Base-by-base conservation (phyloP, 768 basidiomycete species). In the Dacryopinax primogenitus region DNA sequence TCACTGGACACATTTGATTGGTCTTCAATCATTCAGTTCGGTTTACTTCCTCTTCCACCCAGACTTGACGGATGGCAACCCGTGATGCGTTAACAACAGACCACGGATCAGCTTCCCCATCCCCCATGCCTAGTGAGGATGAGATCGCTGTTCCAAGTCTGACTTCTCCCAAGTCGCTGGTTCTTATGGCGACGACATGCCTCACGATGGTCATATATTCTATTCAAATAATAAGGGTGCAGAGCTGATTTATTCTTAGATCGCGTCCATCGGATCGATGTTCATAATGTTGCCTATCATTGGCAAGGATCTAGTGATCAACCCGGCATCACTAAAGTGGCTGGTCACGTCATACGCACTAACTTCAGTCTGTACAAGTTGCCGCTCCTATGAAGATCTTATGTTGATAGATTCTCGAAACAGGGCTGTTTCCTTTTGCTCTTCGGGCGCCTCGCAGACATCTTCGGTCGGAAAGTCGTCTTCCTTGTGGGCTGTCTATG, bases 361-460 rank as follows among this genome's bases (percentile, higher is more conserved):
- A 1, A 72, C 74, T 1, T 68, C 64, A n/a, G 37, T 39, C n/a
- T 30, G 51, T 58, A 18, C 41, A 23, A 7, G 18, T 44, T 18
- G 16, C 41, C 26, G 11, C 51, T 30, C 26, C 4, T 44, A 15
- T 3, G 41, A 4, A 18, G 6, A 23, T 44, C 6, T 44, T 7
- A 6, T 4, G 18, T 58, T 7, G 4, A 15, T 30, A 28, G 37
- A 58, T 18, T 30, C 26, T 9, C 9, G 26, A 30, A 9, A 37
- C 41, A 58, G 88, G 88, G 86, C 11, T 92, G 90, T 69, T 77
- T 92, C 11, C 80, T 92, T 1, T 78, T 92, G 9, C 80, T 90
- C 15, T 84, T 83, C 32, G 91, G 91, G 0, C 79, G 89, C n/a
- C 73, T 92, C 1, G 88, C 90, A 1, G 91, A 92, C 72, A 74